Conservation (phyloP, 2,329 filamentous ascomycete species). For the Penicillium sp. region DNA sequence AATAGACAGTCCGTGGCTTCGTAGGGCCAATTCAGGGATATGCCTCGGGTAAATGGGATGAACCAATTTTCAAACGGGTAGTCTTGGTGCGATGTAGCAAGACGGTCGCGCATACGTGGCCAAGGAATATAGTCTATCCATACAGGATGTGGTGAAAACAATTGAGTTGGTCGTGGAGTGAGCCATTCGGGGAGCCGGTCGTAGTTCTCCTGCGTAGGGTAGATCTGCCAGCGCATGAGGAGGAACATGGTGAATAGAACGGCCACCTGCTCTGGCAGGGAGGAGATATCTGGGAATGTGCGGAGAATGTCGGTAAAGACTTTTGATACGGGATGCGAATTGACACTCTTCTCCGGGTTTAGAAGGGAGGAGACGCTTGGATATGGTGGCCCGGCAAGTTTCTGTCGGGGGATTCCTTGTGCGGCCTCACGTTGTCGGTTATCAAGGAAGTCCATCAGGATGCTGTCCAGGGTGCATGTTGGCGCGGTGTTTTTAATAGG, state of each 20-base stretch:
- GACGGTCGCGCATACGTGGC: constrained; percentile 69
- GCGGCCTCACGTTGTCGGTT: constrained; percentile 66
- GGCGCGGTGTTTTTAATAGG: constrained; percentile 62
- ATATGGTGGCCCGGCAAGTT: constrained; percentile 73
- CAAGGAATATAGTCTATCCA: constrained; percentile 86
- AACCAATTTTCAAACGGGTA: constrained; percentile 80
- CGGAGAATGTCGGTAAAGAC: constrained; percentile 81
- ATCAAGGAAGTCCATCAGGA: constrained; percentile 77
- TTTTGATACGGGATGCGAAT: constrained; percentile 75
- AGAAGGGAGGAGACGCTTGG: constrained; percentile 77
- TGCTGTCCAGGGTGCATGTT: constrained; percentile 73
- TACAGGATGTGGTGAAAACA: constrained; percentile 67
- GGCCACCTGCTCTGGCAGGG: constrained; percentile 78
- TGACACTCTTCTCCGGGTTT: constrained; percentile 63
- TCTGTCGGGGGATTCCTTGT: constrained; percentile 62
- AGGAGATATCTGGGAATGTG: constrained; percentile 76
- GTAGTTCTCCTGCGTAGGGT: constrained; percentile 75
- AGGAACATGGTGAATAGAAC: constrained; percentile 85
- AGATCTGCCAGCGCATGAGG: constrained; percentile 80
- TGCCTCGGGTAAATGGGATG: constrained; percentile 72
- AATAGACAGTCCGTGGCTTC: constrained; percentile 69
- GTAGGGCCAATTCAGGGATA: constrained; percentile 83
- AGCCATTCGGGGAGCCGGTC: constrained; percentile 73
- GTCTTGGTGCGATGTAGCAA: constrained; percentile 55
- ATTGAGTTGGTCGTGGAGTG: constrained; percentile 64